phyloP scores from a whole-genome alignment of 2,329 filamentous ascomycete genomes.

The Elsinoe batatas region DNA sequence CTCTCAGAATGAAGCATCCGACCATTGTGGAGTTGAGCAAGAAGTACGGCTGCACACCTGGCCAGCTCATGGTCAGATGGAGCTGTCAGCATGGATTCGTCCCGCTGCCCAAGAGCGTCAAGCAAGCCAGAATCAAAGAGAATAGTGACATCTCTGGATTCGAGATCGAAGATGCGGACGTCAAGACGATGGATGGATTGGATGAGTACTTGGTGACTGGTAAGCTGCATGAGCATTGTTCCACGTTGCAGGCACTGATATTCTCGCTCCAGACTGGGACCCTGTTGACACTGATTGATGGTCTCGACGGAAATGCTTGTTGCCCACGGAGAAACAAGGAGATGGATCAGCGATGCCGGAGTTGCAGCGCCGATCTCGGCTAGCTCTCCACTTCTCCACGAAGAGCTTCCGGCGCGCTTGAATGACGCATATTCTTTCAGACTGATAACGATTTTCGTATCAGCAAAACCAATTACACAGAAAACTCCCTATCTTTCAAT shows the following conservation, averaged over 20 bases:
- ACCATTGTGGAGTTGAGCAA: constrained; percentile 51
- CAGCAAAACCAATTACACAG: constrained; percentile 11
- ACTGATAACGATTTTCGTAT: constrained; percentile 6
- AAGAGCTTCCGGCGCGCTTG: background rate
- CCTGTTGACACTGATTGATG: constrained; percentile 23
- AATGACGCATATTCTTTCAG: background rate
- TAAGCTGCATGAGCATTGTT: constrained; percentile 33
- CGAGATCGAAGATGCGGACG: constrained; percentile 52
- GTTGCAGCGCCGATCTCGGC: background rate
- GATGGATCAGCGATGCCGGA: background rate
- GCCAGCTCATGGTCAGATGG: constrained; percentile 70
- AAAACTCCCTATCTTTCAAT: background rate
- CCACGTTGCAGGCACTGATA: background rate
- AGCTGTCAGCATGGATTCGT: constrained; percentile 64
- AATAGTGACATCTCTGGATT: constrained; percentile 55
- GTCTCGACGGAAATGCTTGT: background rate
- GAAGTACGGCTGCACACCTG: constrained; percentile 61
- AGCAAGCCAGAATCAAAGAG: constrained; percentile 50
- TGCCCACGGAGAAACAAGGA: background rate
- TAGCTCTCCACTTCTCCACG: background rate
- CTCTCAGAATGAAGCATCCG: constrained; percentile 58
- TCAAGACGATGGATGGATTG: constrained; percentile 52
- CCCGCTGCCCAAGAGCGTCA: constrained; percentile 63
- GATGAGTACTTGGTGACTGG: constrained; percentile 67
- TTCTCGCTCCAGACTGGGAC: constrained; percentile 25